Base-by-base conservation (phyloP, 2,329 filamentous ascomycete genomes). In the Fulvia fulva region DNA sequence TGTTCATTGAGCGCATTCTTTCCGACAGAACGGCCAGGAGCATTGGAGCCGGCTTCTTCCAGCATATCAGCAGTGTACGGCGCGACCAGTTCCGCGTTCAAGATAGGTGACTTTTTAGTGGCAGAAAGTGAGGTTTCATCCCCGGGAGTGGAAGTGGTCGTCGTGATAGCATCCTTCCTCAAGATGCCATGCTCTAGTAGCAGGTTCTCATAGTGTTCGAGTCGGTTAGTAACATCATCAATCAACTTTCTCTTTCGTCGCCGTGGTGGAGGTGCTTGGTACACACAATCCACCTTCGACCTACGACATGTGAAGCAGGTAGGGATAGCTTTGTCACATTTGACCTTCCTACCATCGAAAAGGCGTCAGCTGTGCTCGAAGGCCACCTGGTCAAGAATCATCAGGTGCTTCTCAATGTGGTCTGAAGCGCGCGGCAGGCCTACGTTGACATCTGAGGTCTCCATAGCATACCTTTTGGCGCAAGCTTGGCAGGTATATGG, bases 121-220 rank as follows among this genome's bases (percentile, higher is more conserved):
- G 1, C 14, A 16, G 23, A 4, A 2, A 11, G 8, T 22, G 25
- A 23, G 44, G 12, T 46, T 46, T n/a, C n/a, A 1, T 46, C 44
- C n/a, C 5, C 25, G 4, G n/a, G 9, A 22, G 12, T 46, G n/a
- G n/a, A n/a, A 9, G 19, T 26, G 16, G 22, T 23, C 12, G 28
- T 26, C 19, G 44, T 41, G 26, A 14, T 26, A 44, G 23, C 22
- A 37, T 53, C 54, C 2, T 58, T 34, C 21, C 30, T 63, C 9
- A 74, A 63, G 19, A 75, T 56, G 3, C 68, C 68, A 51, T 76
- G 63, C n/a, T 72, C 53, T 0, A 59, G 57, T n/a, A 77, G 61
- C 8, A 75, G 70, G 19, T 63, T 59, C 59, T 78, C 75, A 51
- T 77, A 76, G 9, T 64, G 67, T 5, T 67, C 70, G 2, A 76